Base-by-base conservation (phyloP, 2,329 filamentous ascomycete genomes). In the Triangularia verruculosa region DNA sequence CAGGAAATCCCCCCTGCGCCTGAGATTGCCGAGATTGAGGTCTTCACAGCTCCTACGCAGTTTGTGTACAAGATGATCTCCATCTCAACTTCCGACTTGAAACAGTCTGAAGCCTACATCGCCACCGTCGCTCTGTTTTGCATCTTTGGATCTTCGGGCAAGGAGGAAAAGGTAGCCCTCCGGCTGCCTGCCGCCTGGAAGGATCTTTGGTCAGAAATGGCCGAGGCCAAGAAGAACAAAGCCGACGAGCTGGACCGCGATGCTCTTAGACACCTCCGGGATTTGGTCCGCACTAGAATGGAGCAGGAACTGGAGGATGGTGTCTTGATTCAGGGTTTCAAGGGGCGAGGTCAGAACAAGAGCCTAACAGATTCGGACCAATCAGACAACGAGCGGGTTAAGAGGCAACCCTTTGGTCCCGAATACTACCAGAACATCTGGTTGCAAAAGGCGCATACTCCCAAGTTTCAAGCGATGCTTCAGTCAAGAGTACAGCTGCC, bases 81-180 rank as follows among this genome's bases (percentile, higher is more conserved):
- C 0, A 77, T 96, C 52, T 90, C 92, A 11, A 89, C 92, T 0
- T 86, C 92, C 0, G 89, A 92, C 60, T 70, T 82, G 12, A 87
- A 88, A 67, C 93, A 99, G 73, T 96, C 95, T 5, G 93, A 98
- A 75, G 89, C 89, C 1, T 98, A 89, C 70, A 84, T 95, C 51
- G 91, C 93, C 5, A 96, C 93, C 0, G 82, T 86, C 12, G 92
- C 90, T 1, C 78, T 99, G 1, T 97, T 96, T 74, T 83, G 91
- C 47, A 82, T 96, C 0, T 97, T 93, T 68, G 86, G 87, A 1
- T 83, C 85, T n/a, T 91, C 88, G 15, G 77, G 86, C 0, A 95
- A 92, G 70, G 94, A 98, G 72, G 92, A 96, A 67, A 98, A 96
- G 74, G 86, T 92, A 2, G 89, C 89, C 64, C 75, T 96, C 66